Conservation (phyloP, 1,284 basidiomycete species). For the Cerrena zonata region DNA sequence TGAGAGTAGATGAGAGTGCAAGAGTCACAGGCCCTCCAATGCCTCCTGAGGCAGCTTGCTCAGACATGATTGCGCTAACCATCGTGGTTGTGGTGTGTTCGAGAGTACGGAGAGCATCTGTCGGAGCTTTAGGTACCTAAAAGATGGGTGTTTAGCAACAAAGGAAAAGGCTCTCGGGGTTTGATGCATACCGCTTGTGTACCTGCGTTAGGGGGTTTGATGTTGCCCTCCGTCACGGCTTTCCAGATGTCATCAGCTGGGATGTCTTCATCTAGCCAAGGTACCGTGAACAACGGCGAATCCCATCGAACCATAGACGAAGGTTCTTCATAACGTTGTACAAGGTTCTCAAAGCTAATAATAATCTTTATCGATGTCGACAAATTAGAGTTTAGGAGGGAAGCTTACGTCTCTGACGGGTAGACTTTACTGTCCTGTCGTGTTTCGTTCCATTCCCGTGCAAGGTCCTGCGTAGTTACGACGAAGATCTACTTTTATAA, state of each 20-base stretch:
- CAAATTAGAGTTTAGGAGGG: constrained; percentile 14
- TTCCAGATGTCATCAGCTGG: constrained; percentile 77
- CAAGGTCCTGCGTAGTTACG: constrained; percentile 73
- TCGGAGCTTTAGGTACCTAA: constrained; percentile 72
- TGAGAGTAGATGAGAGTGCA: constrained; percentile 37
- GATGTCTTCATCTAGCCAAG: constrained; percentile 67
- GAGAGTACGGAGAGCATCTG: constrained; percentile 74
- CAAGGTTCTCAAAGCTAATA: constrained; percentile 78
- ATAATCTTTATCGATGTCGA: background rate
- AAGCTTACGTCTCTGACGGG: constrained; percentile 64
- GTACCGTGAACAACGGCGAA: constrained; percentile 83
- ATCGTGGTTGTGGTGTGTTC: constrained; percentile 67
- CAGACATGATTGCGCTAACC: constrained; percentile 62
- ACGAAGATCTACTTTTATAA: constrained; percentile 58
- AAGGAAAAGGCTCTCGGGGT: background rate
- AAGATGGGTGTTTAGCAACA: constrained; percentile 1
- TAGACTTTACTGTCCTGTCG: constrained; percentile 54
- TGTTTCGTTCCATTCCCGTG: constrained; percentile 68
- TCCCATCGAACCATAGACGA: constrained; percentile 98
- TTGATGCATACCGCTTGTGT: constrained; percentile 64
- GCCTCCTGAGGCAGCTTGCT: constrained; percentile 41
- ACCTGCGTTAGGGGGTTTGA: constrained; percentile 85
- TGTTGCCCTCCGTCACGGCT: constrained; percentile 69
- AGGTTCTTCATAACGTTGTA: constrained; percentile 90
- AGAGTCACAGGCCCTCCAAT: constrained; percentile 52